Conservation (phyloP, 2,329 filamentous ascomycete genomes). For the Fusarium guadeloupense region DNA sequence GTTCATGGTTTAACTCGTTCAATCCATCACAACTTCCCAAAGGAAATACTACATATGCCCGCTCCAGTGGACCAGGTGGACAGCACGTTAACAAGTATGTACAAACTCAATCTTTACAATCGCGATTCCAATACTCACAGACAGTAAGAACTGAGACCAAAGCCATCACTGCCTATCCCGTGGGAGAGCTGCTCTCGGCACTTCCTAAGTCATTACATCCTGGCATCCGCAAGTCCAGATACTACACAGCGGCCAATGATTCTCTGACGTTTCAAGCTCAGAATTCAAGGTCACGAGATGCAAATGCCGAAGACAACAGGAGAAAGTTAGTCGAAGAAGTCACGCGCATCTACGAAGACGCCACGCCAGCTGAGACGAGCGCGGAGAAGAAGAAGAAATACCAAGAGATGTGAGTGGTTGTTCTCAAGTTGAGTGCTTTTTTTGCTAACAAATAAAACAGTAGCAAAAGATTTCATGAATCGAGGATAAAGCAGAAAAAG, state of each 20-base stretch:
- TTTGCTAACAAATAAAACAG: slow-evolving; percentile 46
- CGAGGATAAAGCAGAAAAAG: slow-evolving; percentile 60
- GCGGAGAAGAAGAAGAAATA: slow-evolving; percentile 59
- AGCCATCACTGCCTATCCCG: slow-evolving; percentile 62
- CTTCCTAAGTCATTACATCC: slow-evolving; percentile 60
- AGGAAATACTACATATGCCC: slow-evolving; percentile 63
- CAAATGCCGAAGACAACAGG: slow-evolving; percentile 64
- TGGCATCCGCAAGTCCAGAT: slow-evolving; percentile 61
- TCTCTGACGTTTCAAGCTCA: slow-evolving; percentile 65
- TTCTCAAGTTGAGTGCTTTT: not conserved
- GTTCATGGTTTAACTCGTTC: slow-evolving; percentile 61
- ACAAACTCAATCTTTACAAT: slow-evolving; percentile 46
- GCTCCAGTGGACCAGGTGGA: slow-evolving; percentile 69
- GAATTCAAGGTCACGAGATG: slow-evolving; percentile 60
- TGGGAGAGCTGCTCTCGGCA: slow-evolving; percentile 55
- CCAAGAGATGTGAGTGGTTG: slow-evolving; percentile 53
- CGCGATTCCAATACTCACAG: slow-evolving; percentile 55
- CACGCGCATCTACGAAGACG: slow-evolving; percentile 56
- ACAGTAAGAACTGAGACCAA: slow-evolving; percentile 66
- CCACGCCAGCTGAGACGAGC: slow-evolving; percentile 58
- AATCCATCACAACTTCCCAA: slow-evolving; percentile 55
- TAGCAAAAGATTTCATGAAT: slow-evolving; percentile 56
- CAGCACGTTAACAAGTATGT: slow-evolving; percentile 71
- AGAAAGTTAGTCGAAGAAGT: slow-evolving; percentile 60
- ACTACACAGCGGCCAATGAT: slow-evolving; percentile 62